Evolutionary conservation across 805 yeast species (phyloP), one percentile per base, ranked within the genome.

Genomic region (Kluyveromyces wickerhamii): DNA sequence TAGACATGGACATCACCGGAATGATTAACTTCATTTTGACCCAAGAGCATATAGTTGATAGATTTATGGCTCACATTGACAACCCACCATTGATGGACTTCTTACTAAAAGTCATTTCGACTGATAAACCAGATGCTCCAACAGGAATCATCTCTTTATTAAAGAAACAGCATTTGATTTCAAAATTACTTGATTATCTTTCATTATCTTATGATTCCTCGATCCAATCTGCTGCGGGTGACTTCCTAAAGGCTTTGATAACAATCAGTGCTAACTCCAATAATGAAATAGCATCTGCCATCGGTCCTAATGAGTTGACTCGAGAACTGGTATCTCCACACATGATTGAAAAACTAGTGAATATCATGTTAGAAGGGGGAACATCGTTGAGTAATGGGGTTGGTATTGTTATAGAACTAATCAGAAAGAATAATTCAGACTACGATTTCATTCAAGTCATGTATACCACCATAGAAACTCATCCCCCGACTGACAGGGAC

Each of bases 1-100:
- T 92, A 43, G 96, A 88, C 51, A 86, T 84, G 70, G 81, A 88
- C 56, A 78, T 85, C 59, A 86, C 78, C 38, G 89, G 82, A 44
- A 75, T 87, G 74, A 62, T 76, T 34, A 60, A 62, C 12, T 89
- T 83, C 52, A 72, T 92, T 29, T 60, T 85, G 35, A 65, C 73
- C 21, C 87, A 82, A 52, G 69, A 73, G 1, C 65, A 69, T 45
- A 64, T 92, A 40, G 95, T 87, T 22, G 84, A 79, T 47, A 71
- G 84, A 41, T 86, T 89, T 54, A 65, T 89, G 59, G 71, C 70
- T 36, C 95, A 89, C 59, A 76, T 92, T 39, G 96, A 87, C 49
- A 84, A 88, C 39, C 96, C 97, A 3, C 87, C 95, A 32, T 60
- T 92, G 39, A 88, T 89, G 88, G 98, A 92, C 59, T 85, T 89